These are phyloP conservation scores for Talaromyces sp. DNA, from an alignment of 2,329 filamentous ascomycete genomes.

Conservation along the genomic window DNA sequence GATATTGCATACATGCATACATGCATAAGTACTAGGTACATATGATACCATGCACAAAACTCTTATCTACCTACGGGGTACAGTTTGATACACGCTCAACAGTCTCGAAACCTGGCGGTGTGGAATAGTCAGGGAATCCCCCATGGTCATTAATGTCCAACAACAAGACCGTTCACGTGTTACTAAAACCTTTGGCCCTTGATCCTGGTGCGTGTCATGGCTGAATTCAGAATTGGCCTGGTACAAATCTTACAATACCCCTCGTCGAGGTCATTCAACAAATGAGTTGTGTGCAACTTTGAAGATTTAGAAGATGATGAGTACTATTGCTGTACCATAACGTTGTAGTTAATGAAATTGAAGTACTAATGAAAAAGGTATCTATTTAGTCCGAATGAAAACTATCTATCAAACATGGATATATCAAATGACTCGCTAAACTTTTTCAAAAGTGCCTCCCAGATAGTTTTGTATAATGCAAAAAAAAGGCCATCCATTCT, in stretches of 20 bases:
- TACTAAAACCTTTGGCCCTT: background rate
- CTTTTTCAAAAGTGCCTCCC: conserved; percentile 16
- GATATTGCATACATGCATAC: background rate
- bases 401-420: conserved; percentile 17
- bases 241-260: background rate
- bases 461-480: conserved; percentile 17
- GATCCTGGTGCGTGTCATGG: background rate
- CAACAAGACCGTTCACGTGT: background rate
- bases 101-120: background rate
- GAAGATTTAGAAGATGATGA: background rate
- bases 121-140: background rate
- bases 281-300: background rate
- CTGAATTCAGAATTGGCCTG: background rate
- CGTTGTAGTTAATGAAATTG: background rate
- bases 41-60: background rate
- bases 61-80: background rate
- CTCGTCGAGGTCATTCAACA: background rate
- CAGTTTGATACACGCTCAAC: background rate
- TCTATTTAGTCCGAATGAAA: conserved; percentile 5
- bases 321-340: background rate
- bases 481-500: conserved; percentile 1
- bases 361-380: background rate
- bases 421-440: conserved; percentile 20
- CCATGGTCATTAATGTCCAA: background rate
- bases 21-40: background rate